These are phyloP conservation scores for Bonnemaisonia californica DNA, from an alignment of 31 red algal species.

Conservation along the genomic window DNA sequence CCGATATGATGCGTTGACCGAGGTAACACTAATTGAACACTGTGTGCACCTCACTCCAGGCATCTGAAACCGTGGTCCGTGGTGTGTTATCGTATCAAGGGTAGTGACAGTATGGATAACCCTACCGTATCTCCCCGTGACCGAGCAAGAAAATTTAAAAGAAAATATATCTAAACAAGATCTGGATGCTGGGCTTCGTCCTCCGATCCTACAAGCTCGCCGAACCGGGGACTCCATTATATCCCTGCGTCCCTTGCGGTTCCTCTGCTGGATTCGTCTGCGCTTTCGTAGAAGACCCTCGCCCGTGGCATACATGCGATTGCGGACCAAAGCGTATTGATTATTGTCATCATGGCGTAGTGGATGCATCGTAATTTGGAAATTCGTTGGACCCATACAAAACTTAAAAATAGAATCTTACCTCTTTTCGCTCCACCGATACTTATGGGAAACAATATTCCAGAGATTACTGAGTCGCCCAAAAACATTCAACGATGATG, in stretches of 20 bases:
- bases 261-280: neutral
- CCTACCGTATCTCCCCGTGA: too few species aligned
- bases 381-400: constrained; percentile 15
- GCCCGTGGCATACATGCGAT: constrained; percentile 1
- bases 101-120: too few species aligned
- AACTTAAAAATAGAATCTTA: constrained; percentile 22
- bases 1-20: too few species aligned
- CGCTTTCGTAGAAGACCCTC: neutral
- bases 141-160: too few species aligned
- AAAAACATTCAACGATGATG: constrained; percentile 38
- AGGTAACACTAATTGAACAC: too few species aligned
- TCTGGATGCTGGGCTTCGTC: too few species aligned
- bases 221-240: too few species aligned
- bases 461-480: constrained; percentile 10
- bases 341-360: constrained; percentile 3
- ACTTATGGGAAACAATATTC: constrained; percentile 2
- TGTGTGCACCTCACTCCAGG: too few species aligned
- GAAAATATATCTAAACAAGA: too few species aligned
- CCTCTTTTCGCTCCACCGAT: constrained; percentile 25
- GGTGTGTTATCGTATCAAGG: too few species aligned
- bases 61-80: too few species aligned
- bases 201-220: too few species aligned
- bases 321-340: neutral
- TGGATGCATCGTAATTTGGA: constrained; percentile 23
- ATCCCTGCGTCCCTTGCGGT: neutral